These are phyloP conservation scores for Pseudogymnoascus sp. DNA, from an alignment of 2,329 filamentous ascomycete species.

Conservation along the genomic window DNA sequence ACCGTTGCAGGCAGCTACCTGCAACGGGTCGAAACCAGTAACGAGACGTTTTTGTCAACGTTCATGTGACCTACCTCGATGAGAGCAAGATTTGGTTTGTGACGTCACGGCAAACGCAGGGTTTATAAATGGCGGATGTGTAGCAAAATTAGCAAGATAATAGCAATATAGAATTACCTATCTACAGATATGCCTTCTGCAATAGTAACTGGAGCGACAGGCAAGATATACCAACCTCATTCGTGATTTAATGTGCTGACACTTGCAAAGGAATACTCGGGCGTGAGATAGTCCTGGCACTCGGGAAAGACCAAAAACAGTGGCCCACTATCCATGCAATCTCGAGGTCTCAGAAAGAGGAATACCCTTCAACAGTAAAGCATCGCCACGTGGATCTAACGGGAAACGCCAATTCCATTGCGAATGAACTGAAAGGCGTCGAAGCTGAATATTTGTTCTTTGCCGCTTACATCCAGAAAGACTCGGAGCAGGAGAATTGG, in stretches of 20 bases:
- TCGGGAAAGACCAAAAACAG: slow-evolving; percentile 24
- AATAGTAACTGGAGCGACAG: slow-evolving; percentile 21
- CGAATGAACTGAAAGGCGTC: slow-evolving; percentile 26
- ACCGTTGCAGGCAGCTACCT: background rate
- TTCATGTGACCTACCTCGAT: background rate
- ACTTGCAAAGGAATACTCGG: slow-evolving; percentile 25
- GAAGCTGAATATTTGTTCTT: slow-evolving; percentile 32
- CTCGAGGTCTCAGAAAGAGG: slow-evolving; percentile 30
- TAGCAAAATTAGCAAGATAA: background rate
- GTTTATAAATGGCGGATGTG: background rate
- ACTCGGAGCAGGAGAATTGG: slow-evolving; percentile 27
- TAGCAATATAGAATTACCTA: background rate
- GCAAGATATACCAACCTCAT: slow-evolving; percentile 12
- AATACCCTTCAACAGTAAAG: slow-evolving; percentile 28
- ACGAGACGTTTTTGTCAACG: background rate
- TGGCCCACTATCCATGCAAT: slow-evolving; percentile 31
- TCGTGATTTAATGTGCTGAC: background rate
- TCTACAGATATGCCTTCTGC: slow-evolving; percentile 16
- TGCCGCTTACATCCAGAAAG: slow-evolving; percentile 30
- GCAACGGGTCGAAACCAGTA: background rate
- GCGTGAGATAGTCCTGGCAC: slow-evolving; percentile 29
- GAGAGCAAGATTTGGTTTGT: background rate
- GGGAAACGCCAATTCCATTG: slow-evolving; percentile 26
- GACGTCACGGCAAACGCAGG: background rate
- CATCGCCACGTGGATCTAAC: slow-evolving; percentile 30